These are phyloP conservation scores for Aureobasidium vineae DNA, from an alignment of 2,329 filamentous ascomycete genomes.

Conservation along the genomic window DNA sequence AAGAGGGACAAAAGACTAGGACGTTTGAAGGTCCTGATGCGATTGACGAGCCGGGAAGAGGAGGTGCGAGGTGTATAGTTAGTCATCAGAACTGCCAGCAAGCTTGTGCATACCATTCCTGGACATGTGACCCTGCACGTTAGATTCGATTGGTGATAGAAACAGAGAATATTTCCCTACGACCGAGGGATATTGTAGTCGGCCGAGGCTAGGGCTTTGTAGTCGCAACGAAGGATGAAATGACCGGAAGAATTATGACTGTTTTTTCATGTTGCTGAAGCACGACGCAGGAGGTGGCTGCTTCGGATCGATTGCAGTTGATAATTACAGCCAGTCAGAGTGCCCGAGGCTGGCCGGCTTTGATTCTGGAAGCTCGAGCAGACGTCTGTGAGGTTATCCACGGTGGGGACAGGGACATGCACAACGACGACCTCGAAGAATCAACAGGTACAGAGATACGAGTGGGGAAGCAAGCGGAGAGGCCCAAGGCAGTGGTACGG, in stretches of 20 bases:
- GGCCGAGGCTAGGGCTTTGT: neutral
- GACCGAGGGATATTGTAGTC: neutral
- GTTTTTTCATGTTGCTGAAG: too few species aligned
- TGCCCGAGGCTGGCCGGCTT: constrained; percentile 73
- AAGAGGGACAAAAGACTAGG: constrained; percentile 69
- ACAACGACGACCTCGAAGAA: constrained; percentile 46
- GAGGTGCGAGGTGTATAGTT: neutral
- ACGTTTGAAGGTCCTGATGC: constrained; percentile 67
- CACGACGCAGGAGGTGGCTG: neutral
- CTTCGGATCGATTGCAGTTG: neutral
- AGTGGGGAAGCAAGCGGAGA: neutral
- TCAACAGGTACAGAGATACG: neutral
- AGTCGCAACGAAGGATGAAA: neutral
- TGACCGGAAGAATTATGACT: neutral
- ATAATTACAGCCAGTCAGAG: constrained; percentile 59
- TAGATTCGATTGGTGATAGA: neutral
- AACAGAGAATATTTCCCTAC: neutral
- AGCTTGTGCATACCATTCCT: neutral
- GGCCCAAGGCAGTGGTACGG: constrained; percentile 2
- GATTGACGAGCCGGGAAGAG: constrained; percentile 55
- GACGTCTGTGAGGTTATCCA: constrained; percentile 73
- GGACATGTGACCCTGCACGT: neutral
- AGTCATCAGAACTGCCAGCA: neutral
- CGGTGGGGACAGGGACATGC: constrained; percentile 77
- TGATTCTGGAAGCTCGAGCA: constrained; percentile 65